Base-by-base conservation (phyloP, 345 rosid genomes). In the Sapria himalayana region DNA sequence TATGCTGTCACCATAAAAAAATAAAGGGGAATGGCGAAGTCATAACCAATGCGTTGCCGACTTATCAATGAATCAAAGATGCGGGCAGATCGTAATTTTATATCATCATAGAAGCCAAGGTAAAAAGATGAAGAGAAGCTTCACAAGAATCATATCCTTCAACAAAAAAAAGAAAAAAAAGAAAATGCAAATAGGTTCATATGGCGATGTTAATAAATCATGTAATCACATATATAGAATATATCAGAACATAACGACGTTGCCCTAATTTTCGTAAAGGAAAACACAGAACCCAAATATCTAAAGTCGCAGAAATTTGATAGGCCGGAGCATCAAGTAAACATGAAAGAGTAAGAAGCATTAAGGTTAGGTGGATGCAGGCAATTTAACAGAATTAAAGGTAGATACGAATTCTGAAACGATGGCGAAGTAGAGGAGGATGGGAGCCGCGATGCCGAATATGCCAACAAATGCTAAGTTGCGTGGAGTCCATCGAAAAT, bases 401-500 rank as follows among this genome's bases (percentile, higher is more conserved):
- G 25, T 4, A 18, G 41, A 49, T 56, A 82, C 94, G 29, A 76
- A 79, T 55, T 82, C 93, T 41, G 48, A 61, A 74, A 79, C 84
- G 76, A 79, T 76, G 65, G 91, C 94, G 59, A 64, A 78, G 70
- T 82, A 89, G 61, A 89, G 51, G 25, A 89, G 23, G 65, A 72
- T 2, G 22, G 98, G 98, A 46, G 82, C 11, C 13, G 80, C 98
- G 70, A 82, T 57, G 57, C 98, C 94, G 60, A 82, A 82, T 11
- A 89, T 19, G 48, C 98, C 93, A 42, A 89, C 61, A 39, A 89
- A 61, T 25, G 93, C 94, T 4, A 79, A 57, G 70, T 82, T 82
- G 41, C 94, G 93, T 34, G 94, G 93, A 10, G 82, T 72, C 93
- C 94, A 89, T 1, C 93, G 77, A 70, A 89, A 89, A 61, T 89